phyloP scores from a whole-genome alignment of 305 asterid genomes.

The Fraxinus angustifolia region DNA sequence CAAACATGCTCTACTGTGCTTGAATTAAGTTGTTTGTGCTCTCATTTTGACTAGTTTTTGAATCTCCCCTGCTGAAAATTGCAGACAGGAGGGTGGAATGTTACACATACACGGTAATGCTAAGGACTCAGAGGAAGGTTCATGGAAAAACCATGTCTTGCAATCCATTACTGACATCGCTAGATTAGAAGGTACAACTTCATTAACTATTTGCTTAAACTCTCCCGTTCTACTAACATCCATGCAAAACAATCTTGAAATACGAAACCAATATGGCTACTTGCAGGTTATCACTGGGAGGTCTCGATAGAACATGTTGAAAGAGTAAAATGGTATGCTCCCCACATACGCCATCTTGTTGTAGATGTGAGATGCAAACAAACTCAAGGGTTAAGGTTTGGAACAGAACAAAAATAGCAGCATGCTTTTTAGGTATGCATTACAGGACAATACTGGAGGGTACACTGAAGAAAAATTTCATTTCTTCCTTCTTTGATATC shows the following conservation, averaged over 20 bases:
- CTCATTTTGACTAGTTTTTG: not conserved
- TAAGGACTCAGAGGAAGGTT: slow-evolving; percentile 71
- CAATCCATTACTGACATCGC: slow-evolving; percentile 58
- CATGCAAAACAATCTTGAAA: not conserved
- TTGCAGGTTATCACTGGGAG: slow-evolving; percentile 74
- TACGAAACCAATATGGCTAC: not conserved
- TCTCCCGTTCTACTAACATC: not conserved
- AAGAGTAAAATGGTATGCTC: slow-evolving; percentile 98
- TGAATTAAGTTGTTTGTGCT: not conserved
- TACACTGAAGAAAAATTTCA: not conserved
- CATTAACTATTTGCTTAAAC: not conserved
- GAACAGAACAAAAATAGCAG: not conserved
- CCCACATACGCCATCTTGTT: slow-evolving; percentile 88
- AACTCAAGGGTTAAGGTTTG: not conserved
- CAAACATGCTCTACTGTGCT: not conserved
- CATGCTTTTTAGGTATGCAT: not conserved
- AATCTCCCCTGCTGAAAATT: slow-evolving; percentile 1
- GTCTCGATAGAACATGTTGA: slow-evolving; percentile 65
- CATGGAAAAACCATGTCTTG: slow-evolving; percentile 54
- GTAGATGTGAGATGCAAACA: slow-evolving; percentile 63
- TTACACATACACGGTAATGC: slow-evolving; percentile 85
- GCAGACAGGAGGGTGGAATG: slow-evolving; percentile 78
- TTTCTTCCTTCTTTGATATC: not conserved
- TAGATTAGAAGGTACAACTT: slow-evolving; percentile 52
- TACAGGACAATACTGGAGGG: not conserved